Evolutionary conservation across 2,329 filamentous ascomycete genomes (phyloP), one percentile per base, ranked within the genome.

Genomic region (Hypoxylon sp.): DNA sequence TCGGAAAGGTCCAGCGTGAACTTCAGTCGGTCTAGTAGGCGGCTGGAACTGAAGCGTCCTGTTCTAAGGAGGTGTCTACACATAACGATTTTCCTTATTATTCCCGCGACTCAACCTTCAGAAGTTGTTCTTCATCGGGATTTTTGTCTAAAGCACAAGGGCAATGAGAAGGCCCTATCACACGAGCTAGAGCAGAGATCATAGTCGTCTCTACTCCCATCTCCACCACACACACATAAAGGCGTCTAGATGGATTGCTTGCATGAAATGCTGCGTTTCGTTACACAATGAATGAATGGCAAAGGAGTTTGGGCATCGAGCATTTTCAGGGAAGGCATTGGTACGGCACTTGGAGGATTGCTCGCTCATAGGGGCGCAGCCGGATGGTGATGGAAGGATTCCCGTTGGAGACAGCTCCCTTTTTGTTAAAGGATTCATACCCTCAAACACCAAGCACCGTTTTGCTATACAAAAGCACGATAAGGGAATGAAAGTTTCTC

Each of bases 1-100:
- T 87, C 30, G 75, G 79, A 50, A 77, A 80, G 67, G 79, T 87
- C 48, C 84, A 87, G 73, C 81, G 78, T 66, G 84, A 87, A 73
- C 79, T 87, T 32, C 81, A 80, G 69, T 78, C 70, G 70, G 74
- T 70, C 37, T 77, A 77, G 75, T 53, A 53, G 27, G 32, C 71
- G 66, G 54, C 65, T 69, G 56, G 46, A 58, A 12, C 60, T 8
- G 8, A 11, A 16, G 16, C 37, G 21, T 41, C 16, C 16, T 21
- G 7, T 21, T 19, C 37, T 11, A 19, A 19, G 37, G 34, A 50
- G 21, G 47, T 43, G 21, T 27, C 37, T 11, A 19, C 29, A 19
- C 30, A 27, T 34, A 6, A 19, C 34, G 50, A 53, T 48, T 57
- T 50, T 19, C 23, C 25, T n/a, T 27, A 39, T 48, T 46, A 48